Evolutionary conservation across 805 yeast species (phyloP).

Genomic region (Maudiozyma bulderi): DNA sequence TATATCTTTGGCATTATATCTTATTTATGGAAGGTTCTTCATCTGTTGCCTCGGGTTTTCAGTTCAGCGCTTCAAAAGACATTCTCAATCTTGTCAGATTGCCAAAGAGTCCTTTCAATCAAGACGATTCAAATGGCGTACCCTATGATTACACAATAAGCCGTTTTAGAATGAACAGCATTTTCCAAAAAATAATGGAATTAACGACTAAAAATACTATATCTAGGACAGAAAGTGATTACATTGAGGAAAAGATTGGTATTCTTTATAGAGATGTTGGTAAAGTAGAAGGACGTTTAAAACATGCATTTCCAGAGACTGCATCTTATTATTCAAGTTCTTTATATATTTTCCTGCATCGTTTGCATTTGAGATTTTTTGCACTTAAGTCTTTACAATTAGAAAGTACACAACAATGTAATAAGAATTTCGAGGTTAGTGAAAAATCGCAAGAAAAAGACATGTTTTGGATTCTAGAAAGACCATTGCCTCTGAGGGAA

Average conservation of each 20-base stretch:
- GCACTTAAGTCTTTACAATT: conserved; percentile 11
- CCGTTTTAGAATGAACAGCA: conserved; percentile 15
- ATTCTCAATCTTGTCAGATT: conserved; percentile 8
- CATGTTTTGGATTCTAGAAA: conserved; percentile 10
- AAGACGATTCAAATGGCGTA: background rate
- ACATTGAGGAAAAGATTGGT: conserved; percentile 3
- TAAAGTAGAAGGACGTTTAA: conserved; percentile 6
- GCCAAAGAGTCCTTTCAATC: conserved; percentile 1
- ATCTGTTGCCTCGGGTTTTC: conserved; percentile 23
- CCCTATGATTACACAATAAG: conserved; percentile 19
- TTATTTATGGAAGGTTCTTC: conserved; percentile 25
- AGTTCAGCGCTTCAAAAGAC: conserved; percentile 13
- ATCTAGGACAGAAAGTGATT: conserved; percentile 3
- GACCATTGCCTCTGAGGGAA: conserved; percentile 8
- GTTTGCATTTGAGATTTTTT: conserved; percentile 18
- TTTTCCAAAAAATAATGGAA: conserved; percentile 17
- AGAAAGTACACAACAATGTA: conserved; percentile 3
- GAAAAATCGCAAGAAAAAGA: conserved; percentile 4
- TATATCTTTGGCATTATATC: conserved; percentile 18
- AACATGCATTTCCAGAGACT: conserved; percentile 1
- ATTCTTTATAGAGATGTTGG: conserved; percentile 9
- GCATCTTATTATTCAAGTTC: conserved; percentile 18
- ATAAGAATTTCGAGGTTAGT: background rate
- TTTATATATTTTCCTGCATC: conserved; percentile 16
- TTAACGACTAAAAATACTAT: conserved; percentile 6